Conservation (phyloP, 441 rosid genomes). For the Adansonia rubrostipa region DNA sequence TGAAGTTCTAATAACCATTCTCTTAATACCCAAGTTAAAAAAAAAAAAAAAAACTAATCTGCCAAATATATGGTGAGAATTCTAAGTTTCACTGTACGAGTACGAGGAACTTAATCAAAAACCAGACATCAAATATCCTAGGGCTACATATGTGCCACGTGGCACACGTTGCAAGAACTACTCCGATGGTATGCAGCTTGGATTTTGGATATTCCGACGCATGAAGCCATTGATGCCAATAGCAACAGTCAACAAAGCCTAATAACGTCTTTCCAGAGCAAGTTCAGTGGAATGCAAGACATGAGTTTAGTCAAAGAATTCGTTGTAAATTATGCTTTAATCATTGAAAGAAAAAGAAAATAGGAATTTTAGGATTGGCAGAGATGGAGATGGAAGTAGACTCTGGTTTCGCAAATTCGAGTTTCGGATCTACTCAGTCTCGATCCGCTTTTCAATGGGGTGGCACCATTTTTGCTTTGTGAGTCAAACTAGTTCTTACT, state of each 20-base stretch:
- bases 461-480: slow-evolving; percentile 52
- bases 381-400: slow-evolving; percentile 29
- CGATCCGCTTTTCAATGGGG: slow-evolving; percentile 49
- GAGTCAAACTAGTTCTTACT: slow-evolving; percentile 22
- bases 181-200: neutral
- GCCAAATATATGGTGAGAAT: no score
- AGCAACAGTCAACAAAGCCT: neutral
- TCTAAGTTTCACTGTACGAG: no score
- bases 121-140: neutral
- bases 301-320: neutral
- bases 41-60: no score
- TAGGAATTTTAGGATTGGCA: slow-evolving; percentile 7
- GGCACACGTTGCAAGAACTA: neutral
- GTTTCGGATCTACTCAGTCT: slow-evolving; percentile 14
- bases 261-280: neutral
- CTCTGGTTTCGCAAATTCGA: slow-evolving; percentile 28
- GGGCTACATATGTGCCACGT: slow-evolving; percentile 20
- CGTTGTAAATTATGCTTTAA: neutral
- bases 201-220: neutral
- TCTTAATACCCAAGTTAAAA: no score
- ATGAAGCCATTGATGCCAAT: neutral
- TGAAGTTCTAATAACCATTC: no score
- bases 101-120: neutral
- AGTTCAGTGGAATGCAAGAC: neutral
- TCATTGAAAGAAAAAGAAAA: slow-evolving; percentile 6